Evolutionary conservation across 768 basidiomycete genomes (phyloP).

Genomic region (Phlegmacium glaucopus): DNA sequence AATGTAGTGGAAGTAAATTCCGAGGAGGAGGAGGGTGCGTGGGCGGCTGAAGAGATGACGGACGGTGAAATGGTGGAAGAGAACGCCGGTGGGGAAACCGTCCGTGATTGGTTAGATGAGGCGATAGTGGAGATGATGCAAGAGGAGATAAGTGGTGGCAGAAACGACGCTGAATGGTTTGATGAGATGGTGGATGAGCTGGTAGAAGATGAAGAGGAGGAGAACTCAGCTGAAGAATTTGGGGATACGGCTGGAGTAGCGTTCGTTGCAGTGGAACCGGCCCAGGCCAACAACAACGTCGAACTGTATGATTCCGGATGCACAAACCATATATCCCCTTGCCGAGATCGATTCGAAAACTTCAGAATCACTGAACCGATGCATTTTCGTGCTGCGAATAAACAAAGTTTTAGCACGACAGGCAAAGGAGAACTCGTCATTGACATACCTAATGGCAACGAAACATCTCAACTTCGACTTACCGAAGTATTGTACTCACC

Average conservation of each 20-base stretch:
- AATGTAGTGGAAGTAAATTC: too few relatives aligned
- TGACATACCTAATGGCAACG: constrained; percentile 31
- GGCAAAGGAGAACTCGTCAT: constrained; percentile 27
- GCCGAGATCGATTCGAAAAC: constrained; percentile 20
- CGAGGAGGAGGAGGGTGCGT: too few relatives aligned
- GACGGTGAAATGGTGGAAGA: too few relatives aligned
- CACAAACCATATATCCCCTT: constrained; percentile 27
- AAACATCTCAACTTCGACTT: constrained; percentile 21
- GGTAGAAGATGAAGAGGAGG: too few relatives aligned
- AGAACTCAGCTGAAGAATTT: too few relatives aligned
- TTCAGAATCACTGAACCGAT: constrained; percentile 20
- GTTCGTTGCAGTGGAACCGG: not conserved
- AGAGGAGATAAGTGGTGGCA: too few relatives aligned
- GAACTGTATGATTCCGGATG: constrained; percentile 28
- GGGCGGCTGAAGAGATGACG: too few relatives aligned
- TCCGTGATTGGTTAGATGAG: too few relatives aligned
- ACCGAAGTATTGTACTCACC: constrained; percentile 34
- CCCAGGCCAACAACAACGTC: not conserved
- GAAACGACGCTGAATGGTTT: too few relatives aligned
- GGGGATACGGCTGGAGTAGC: too few relatives aligned
- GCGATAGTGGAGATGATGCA: too few relatives aligned
- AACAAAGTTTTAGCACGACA: constrained; percentile 25
- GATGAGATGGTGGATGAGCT: constrained; percentile 10
- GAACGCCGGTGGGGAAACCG: too few relatives aligned
- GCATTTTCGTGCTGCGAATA: constrained; percentile 28